Conservation (phyloP, 148 eudicot genomes). For the Chenopodium album region DNA sequence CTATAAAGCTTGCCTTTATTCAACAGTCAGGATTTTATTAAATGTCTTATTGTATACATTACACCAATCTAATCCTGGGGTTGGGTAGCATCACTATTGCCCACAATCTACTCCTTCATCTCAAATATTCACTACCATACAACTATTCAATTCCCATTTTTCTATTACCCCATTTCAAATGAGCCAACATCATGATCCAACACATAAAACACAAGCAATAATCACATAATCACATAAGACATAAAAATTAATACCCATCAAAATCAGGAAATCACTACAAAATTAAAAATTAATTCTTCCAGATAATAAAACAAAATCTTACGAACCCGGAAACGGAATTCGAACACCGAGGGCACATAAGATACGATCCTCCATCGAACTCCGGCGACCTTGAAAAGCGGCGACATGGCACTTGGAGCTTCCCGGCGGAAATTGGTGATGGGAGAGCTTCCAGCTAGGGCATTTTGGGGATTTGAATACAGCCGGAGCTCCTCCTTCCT, state of each 20-base stretch:
- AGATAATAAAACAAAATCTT: not conserved
- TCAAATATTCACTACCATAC: not conserved
- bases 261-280: not conserved
- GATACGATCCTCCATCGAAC: constrained; percentile 73
- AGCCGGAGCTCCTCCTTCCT: constrained; percentile 94
- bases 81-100: not conserved
- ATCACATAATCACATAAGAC: not conserved
- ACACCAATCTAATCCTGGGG: not conserved
- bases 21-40: no score
- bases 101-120: not conserved
- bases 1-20: not conserved
- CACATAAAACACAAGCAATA: not conserved
- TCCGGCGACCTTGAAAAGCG: constrained; percentile 69
- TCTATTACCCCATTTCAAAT: no score
- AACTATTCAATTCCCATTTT: no score
- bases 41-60: not conserved
- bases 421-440: constrained; percentile 29
- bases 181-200: no score
- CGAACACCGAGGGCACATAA: constrained; percentile 74
- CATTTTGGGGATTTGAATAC: constrained; percentile 93
- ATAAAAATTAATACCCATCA: not conserved
- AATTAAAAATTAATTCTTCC: not conserved
- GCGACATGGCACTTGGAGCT: constrained; percentile 58
- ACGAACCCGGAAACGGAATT: constrained; percentile 89
- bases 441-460: constrained; percentile 80